A percentile compares a stretch with the other conserved stretches of the same genome.
These are phyloP conservation scores for Papiliotrema flavescens DNA, from an alignment of 1,284 basidiomycete species.

Conservation along the genomic window DNA sequence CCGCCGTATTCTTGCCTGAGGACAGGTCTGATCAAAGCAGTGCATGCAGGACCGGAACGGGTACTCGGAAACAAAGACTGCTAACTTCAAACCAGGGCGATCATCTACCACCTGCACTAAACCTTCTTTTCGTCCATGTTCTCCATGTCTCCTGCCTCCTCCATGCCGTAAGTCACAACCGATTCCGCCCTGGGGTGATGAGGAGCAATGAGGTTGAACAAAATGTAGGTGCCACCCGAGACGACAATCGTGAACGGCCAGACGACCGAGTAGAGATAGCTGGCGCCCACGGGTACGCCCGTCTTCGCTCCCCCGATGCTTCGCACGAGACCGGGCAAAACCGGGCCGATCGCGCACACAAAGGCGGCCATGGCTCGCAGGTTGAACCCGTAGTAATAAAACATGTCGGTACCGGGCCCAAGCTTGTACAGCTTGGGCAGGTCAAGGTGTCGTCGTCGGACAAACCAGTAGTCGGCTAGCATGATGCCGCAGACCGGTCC, in stretches of 20 bases:
- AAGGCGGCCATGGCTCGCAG: conserved; percentile 26
- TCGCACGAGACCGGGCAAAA: conserved; percentile 9
- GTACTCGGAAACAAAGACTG: too few relatives aligned
- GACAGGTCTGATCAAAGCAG: too few relatives aligned
- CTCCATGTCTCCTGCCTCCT: neutral
- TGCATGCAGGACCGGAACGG: too few relatives aligned
- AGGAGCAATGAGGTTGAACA: neutral
- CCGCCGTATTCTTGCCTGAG: too few relatives aligned
- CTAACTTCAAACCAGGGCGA: too few relatives aligned
- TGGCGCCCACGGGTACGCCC: conserved; percentile 2
- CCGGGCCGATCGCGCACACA: conserved; percentile 1
- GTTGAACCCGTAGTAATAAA: conserved; percentile 28
- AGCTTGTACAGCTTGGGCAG: conserved; percentile 38
- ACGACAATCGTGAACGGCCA: conserved; percentile 8
- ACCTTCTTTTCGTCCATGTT: neutral
- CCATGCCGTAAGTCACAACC: neutral
- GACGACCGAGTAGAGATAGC: conserved; percentile 8
- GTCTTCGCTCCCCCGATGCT: conserved; percentile 5
- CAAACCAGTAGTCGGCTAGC: conserved; percentile 48
- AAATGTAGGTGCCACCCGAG: neutral
- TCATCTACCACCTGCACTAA: neutral
- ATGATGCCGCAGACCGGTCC: conserved; percentile 26
- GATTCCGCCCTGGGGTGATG: neutral
- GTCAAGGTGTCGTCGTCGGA: conserved; percentile 39
- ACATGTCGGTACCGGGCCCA: conserved; percentile 16